These are phyloP conservation scores for Limonium bicolor DNA, from an alignment of 148 eudicot genomes.

Conservation along the genomic window DNA sequence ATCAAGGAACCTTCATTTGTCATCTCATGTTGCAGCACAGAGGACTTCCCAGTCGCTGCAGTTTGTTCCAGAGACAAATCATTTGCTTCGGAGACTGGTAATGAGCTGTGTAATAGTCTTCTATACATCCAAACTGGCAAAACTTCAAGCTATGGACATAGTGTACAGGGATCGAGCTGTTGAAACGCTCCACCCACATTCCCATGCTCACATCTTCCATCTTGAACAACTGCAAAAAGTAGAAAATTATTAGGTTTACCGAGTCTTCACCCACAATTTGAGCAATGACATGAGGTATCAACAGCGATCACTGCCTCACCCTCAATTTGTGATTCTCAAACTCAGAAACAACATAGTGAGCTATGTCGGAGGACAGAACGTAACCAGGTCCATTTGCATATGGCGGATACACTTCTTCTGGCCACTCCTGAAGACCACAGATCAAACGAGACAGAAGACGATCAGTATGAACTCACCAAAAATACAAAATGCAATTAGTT, in stretches of 20 bases:
- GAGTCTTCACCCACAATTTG: no score
- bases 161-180: constrained; percentile 35
- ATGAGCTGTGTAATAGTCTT: constrained; percentile 64
- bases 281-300: not conserved
- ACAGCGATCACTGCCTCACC: constrained; percentile 16
- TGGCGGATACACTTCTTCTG: constrained; percentile 59
- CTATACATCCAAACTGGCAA: constrained; percentile 60
- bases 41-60: constrained; percentile 21
- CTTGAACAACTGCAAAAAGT: constrained; percentile 56
- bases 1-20: constrained; percentile 13
- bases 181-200: constrained; percentile 78
- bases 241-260: not conserved
- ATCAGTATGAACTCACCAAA: not conserved
- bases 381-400: constrained; percentile 90
- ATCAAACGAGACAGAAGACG: not conserved
- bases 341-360: constrained; percentile 34
- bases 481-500: not conserved
- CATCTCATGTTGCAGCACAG: constrained; percentile 68
- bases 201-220: constrained; percentile 99
- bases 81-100: constrained; percentile 81
- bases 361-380: constrained; percentile 52
- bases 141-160: constrained; percentile 54
- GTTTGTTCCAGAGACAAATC: constrained; percentile 41
- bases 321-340: constrained; percentile 46
- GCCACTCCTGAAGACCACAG: constrained; percentile 51